phyloP scores from a whole-genome alignment of 352 stramenopile genomes.

The Phytophthora pini region DNA sequence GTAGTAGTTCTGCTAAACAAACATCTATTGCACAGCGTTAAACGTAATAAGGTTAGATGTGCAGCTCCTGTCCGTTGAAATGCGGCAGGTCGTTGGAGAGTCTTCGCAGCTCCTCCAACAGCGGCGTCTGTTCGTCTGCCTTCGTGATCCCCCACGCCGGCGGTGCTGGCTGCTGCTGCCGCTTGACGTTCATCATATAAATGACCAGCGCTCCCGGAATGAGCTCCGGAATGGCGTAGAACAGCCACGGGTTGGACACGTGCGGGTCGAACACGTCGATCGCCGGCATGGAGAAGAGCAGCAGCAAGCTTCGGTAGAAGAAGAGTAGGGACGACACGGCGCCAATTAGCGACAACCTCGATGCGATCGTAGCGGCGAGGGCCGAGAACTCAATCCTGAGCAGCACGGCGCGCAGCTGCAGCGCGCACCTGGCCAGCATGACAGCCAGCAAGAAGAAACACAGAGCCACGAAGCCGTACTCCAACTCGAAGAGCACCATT shows the following conservation, averaged over 20 bases:
- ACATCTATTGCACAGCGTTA: conserved; percentile 29
- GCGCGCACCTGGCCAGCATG: conserved; percentile 66
- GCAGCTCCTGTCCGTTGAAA: conserved; percentile 63
- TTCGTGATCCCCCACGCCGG: conserved; percentile 34
- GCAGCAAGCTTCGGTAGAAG: conserved; percentile 62
- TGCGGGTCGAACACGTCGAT: conserved; percentile 80
- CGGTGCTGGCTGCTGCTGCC: conserved; percentile 14
- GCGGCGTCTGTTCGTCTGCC: conserved; percentile 56
- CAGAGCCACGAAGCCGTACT: conserved; percentile 76
- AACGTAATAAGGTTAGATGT: conserved; percentile 48
- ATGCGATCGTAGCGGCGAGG: conserved; percentile 60
- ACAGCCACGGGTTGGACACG: conserved; percentile 74
- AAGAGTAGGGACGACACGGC: conserved; percentile 59
- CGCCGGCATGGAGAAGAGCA: conserved; percentile 69
- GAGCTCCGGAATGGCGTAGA: conserved; percentile 80
- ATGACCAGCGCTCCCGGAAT: conserved; percentile 75
- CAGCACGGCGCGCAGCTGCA: conserved; percentile 57
- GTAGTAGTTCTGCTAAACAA: not conserved
- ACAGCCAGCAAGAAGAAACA: conserved; percentile 79
- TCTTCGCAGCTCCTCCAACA: conserved; percentile 47
- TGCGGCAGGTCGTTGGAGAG: conserved; percentile 51
- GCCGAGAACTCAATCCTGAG: conserved; percentile 82
- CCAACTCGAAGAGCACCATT: conserved; percentile 70
- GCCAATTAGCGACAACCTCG: conserved; percentile 66
- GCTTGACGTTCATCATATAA: conserved; percentile 84